Percentiles rank a stretch among this genome's conserved stretches.
phyloP scores from a whole-genome alignment of 2,329 filamentous ascomycete genomes.

The Cordyceps fumosorosea region DNA sequence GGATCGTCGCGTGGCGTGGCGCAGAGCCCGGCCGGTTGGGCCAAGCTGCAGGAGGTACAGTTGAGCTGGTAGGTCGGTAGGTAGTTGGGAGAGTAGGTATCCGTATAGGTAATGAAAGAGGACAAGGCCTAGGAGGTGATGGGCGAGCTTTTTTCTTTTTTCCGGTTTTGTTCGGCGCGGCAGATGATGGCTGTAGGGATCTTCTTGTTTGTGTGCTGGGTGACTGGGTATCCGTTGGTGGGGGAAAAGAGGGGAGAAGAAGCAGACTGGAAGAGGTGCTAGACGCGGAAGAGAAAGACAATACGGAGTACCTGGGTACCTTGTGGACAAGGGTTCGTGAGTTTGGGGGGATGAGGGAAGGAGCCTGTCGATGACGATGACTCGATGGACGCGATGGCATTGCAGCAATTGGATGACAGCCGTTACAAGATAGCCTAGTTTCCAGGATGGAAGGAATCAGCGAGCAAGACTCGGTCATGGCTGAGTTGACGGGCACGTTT shows the following conservation, averaged over 20 bases:
- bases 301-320: not conserved
- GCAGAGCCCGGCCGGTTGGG: not conserved
- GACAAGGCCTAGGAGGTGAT: too few relatives aligned
- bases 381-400: not conserved
- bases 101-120: too few relatives aligned
- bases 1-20: constrained; percentile 4
- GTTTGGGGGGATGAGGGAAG: not conserved
- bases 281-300: not conserved
- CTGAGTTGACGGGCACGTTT: not conserved
- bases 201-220: not conserved
- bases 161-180: not conserved
- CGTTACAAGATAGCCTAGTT: not conserved
- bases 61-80: not conserved
- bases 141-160: not conserved
- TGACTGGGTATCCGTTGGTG: not conserved
- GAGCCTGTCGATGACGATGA: not conserved
- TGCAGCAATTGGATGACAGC: not conserved
- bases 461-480: not conserved
- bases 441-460: not conserved
- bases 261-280: not conserved
- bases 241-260: not conserved
- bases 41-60: not conserved
- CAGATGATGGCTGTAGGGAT: not conserved
- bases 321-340: not conserved
- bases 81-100: too few relatives aligned